A percentile compares a stretch with the other conserved stretches of the same genome.
phyloP scores from a whole-genome alignment of 1,284 basidiomycete genomes.

The Apiotrichum mycotoxinovorans region DNA sequence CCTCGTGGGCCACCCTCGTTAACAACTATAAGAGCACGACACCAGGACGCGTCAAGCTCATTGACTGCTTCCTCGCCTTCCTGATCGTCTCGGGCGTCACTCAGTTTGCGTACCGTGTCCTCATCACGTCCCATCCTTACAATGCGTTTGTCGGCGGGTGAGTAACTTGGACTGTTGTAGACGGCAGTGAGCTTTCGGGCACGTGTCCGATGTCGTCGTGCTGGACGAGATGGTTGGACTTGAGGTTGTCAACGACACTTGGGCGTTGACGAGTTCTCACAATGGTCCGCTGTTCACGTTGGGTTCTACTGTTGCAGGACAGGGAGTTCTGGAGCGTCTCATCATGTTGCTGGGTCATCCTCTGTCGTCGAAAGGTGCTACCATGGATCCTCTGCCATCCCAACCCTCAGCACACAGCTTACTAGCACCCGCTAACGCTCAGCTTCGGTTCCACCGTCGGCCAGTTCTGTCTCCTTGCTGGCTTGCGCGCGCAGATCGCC shows the following conservation, averaged over 20 bases:
- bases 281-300: too few species aligned
- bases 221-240: too few species aligned
- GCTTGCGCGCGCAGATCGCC: slow-evolving; percentile 86
- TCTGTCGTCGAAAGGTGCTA: too few species aligned
- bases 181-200: too few species aligned
- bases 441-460: slow-evolving; percentile 92
- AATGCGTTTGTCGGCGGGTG: slow-evolving; percentile 96
- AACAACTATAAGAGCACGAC: slow-evolving; percentile 74
- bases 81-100: slow-evolving; percentile 84
- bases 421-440: slow-evolving; percentile 9
- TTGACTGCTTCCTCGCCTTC: slow-evolving; percentile 90
- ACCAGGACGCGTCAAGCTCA: slow-evolving; percentile 79
- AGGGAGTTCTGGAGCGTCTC: too few species aligned
- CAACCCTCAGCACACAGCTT: neutral
- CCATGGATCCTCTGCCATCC: neutral
- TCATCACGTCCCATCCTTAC: slow-evolving; percentile 92
- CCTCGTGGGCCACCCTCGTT: slow-evolving; percentile 62
- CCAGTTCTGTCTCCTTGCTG: slow-evolving; percentile 93
- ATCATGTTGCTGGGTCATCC: too few species aligned
- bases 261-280: too few species aligned
- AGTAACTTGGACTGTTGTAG: slow-evolving; percentile 36
- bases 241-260: too few species aligned
- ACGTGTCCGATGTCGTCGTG: too few species aligned
- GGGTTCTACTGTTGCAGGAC: too few species aligned
- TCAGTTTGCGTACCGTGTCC: slow-evolving; percentile 87